Conservation (phyloP, 306 rosid species). For the Chamaecrista fasciculata region DNA sequence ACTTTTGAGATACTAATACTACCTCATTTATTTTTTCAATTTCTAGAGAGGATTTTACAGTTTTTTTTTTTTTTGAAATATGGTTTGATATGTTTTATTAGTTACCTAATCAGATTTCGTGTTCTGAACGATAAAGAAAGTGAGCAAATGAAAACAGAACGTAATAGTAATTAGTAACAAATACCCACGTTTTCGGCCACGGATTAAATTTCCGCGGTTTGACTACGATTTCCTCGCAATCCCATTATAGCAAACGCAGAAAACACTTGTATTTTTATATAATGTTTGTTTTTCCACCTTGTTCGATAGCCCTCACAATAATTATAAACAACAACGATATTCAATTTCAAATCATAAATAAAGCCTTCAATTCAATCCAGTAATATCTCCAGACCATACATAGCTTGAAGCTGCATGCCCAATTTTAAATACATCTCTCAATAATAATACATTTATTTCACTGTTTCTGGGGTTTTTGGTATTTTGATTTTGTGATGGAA, state of each 20-base stretch:
- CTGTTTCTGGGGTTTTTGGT: background rate
- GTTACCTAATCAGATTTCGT: no score
- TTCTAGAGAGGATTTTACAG: no score
- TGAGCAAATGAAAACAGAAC: background rate
- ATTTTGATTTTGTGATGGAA: slow-evolving; percentile 23
- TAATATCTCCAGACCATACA: no score
- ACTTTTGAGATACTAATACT: no score
- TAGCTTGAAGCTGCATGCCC: background rate
- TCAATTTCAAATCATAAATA: background rate
- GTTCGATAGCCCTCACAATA: background rate
- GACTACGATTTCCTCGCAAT: slow-evolving; percentile 2
- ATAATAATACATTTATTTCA: background rate
- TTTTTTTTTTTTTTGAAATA: no score
- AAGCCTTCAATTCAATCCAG: background rate
- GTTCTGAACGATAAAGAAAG: background rate
- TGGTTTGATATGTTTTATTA: no score
- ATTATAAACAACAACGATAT: background rate
- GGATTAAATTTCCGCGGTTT: background rate
- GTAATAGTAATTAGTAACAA: no score
- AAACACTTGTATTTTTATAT: no score
- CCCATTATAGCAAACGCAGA: background rate
- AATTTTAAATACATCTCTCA: no score
- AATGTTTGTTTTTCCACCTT: background rate
- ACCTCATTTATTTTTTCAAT: no score
- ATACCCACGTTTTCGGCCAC: background rate